Base-by-base conservation (phyloP, 176 grass and related monocot genomes). In the Zea luxurians region DNA sequence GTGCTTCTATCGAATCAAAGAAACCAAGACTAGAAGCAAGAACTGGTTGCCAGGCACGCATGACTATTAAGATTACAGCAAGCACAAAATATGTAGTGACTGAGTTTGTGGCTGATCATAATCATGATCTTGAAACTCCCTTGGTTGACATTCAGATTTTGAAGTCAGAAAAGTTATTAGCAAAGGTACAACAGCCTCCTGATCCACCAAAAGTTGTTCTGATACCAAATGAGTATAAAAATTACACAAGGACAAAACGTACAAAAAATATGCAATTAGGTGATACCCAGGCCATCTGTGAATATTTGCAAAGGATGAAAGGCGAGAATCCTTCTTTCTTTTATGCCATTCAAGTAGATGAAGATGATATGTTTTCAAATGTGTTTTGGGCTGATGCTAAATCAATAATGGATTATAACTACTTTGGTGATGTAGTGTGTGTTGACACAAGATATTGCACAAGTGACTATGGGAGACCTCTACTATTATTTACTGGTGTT, bases 261-360 rank as follows among this genome's bases (percentile, higher is more conserved):
- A 77, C 18, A 20, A 89, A 71, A 68, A 27, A 83, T 77, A 87
- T 97, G 78, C 88, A 78, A 13, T 45, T 36, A 44, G 88, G 88
- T n/a, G 93, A 97, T 81, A 84, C 84, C 58, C 86, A 83, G 38
- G 73, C 61, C n/a, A 78, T 97, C 74, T 87, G 71, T 68, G 90
- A 97, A 80, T 97, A 93, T 74, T 83, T 97, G 41, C 88, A 87
- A 84, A 93, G 85, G 70, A 93, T 83, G 83, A 97, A 93, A 86
- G 86, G 86, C 5, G 66, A 93, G 35, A 89, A 91, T 80, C 88
- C 90, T 74, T 89, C 88, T 73, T 97, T 89, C 83, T 97, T 97
- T 78, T 97, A 89, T 74, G 86, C 93, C 21, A 73, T 93, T 71
- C 88, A 97, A 83, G 86, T 97, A 68, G 86, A 97, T 71, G 88